phyloP scores from a whole-genome alignment of 2,329 filamentous ascomycete species.

The Colletotrichum aenigma region DNA sequence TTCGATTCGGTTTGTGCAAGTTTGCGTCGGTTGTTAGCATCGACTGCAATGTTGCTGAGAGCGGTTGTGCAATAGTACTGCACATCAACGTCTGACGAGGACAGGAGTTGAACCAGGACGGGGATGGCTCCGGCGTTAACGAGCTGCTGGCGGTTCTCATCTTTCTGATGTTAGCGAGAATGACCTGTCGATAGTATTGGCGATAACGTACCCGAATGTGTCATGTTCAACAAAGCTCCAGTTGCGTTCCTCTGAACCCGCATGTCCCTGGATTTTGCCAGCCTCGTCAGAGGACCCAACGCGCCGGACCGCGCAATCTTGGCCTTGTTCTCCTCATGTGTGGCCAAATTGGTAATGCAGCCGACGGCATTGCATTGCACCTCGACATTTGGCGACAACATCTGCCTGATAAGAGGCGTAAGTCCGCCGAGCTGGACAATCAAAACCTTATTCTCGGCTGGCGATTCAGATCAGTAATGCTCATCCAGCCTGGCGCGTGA shows the following conservation, averaged over 20 bases:
- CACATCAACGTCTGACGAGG: slow-evolving; percentile 92
- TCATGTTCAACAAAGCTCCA: slow-evolving; percentile 97
- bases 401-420: slow-evolving; percentile 91
- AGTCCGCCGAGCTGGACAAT: slow-evolving; percentile 94
- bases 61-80: slow-evolving; percentile 99
- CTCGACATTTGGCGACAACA: slow-evolving; percentile 97
- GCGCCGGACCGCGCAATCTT: slow-evolving; percentile 97
- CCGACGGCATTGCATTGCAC: slow-evolving; percentile 99
- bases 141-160: slow-evolving; percentile 96
- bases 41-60: slow-evolving; percentile 97
- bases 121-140: slow-evolving; percentile 98
- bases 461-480: not conserved
- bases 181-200: not conserved
- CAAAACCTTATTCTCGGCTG: slow-evolving; percentile 96
- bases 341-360: slow-evolving; percentile 97
- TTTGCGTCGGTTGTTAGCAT: slow-evolving; percentile 87
- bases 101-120: slow-evolving; percentile 92
- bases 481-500: not conserved
- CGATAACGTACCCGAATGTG: slow-evolving; percentile 79
- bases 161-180: slow-evolving; percentile 46
- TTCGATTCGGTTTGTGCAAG: slow-evolving; percentile 89
- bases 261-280: slow-evolving; percentile 99
- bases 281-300: slow-evolving; percentile 83
- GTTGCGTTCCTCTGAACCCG: slow-evolving; percentile 97
- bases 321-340: slow-evolving; percentile 98